phyloP scores from a whole-genome alignment of 192 early-diverging fungal species.

The Coemansia sp. region DNA sequence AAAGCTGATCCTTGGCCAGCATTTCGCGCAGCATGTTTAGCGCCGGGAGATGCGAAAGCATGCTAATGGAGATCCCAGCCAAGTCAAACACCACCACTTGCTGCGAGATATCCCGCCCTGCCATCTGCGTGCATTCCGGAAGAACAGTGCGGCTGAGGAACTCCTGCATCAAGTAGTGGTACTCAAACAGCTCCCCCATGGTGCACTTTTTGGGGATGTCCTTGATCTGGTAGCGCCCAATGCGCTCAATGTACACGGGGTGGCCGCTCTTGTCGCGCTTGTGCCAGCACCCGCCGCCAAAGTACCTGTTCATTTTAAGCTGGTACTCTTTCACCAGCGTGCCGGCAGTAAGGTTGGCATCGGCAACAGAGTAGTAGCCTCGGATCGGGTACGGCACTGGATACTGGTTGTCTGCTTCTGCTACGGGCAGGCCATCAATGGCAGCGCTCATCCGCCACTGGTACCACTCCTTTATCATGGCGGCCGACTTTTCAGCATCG shows the following conservation, averaged over 20 bases:
- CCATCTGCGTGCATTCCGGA: slow-evolving; percentile 70
- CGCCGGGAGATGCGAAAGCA: slow-evolving; percentile 61
- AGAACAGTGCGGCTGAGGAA: slow-evolving; percentile 67
- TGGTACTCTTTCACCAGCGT: slow-evolving; percentile 61
- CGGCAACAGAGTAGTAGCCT: slow-evolving; percentile 59
- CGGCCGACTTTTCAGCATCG: slow-evolving; percentile 59
- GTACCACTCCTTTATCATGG: slow-evolving; percentile 57
- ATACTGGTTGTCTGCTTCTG: slow-evolving; percentile 52
- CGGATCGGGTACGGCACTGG: slow-evolving; percentile 65
- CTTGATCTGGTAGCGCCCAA: slow-evolving; percentile 69
- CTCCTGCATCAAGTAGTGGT: slow-evolving; percentile 68
- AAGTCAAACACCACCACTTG: slow-evolving; percentile 89
- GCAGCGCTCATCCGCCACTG: slow-evolving; percentile 59
- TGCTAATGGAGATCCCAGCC: slow-evolving; percentile 75
- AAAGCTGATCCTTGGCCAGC: slow-evolving; percentile 81
- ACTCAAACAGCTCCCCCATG: slow-evolving; percentile 59
- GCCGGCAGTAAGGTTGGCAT: slow-evolving; percentile 58
- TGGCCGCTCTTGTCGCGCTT: slow-evolving; percentile 86
- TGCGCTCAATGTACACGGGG: slow-evolving; percentile 87
- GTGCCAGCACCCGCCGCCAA: slow-evolving; percentile 75
- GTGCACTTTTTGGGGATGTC: slow-evolving; percentile 58
- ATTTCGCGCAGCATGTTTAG: slow-evolving; percentile 68
- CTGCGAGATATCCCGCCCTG: slow-evolving; percentile 66
- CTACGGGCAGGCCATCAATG: slow-evolving; percentile 58
- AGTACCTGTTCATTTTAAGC: slow-evolving; percentile 57